Evolutionary conservation across 2,329 filamentous ascomycete species (phyloP), one percentile per base, ranked within the genome.

Genomic region (Diaporthe humulicola): DNA sequence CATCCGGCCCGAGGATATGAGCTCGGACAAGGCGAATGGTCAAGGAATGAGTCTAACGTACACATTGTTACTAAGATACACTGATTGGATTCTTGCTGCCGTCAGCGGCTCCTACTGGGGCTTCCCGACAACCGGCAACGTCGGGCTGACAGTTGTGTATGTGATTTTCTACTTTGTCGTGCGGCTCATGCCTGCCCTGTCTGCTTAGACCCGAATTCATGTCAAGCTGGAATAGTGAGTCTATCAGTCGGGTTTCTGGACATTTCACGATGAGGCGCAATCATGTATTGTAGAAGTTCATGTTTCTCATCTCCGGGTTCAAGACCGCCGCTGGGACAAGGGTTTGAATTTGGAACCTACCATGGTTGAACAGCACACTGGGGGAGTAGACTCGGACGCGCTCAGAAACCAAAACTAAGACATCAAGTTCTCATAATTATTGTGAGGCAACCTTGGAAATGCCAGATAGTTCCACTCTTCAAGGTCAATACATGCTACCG

Each of bases 81-180:
- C 36, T 25, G 66, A 57, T n/a, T 57, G 36, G 36, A 70, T 57
- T 28, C 52, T 57, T 12, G 67, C 36, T 30, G 67, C 52, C 19
- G 8, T 57, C 38, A 56, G 67, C 30, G 50, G 25, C 15, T 45
- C 50, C n/a, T 56, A 45, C 67, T 70, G 36, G 50, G 50, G 38
- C 36, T 56, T 57, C 12, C 50, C 54, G 8, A 15, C 30, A 19
- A 67, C 64, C 3, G 45, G 64, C 1, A 67, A 67, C 28, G 9
- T 28, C 2, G 45, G 30, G 6, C 28, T 67, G 22, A 38, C 45
- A 7, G 2, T 40, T 6, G 45, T 67, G 30, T 67, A 67, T 50
- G 42, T 67, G 14, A 2, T 67, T 1, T 36, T 67, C 42, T 67
- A 67, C 6, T 52, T 67, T 33, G 22, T 67, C 6, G 45, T 67